Conservation (phyloP, 768 basidiomycete species). For the Russula foetens region DNA sequence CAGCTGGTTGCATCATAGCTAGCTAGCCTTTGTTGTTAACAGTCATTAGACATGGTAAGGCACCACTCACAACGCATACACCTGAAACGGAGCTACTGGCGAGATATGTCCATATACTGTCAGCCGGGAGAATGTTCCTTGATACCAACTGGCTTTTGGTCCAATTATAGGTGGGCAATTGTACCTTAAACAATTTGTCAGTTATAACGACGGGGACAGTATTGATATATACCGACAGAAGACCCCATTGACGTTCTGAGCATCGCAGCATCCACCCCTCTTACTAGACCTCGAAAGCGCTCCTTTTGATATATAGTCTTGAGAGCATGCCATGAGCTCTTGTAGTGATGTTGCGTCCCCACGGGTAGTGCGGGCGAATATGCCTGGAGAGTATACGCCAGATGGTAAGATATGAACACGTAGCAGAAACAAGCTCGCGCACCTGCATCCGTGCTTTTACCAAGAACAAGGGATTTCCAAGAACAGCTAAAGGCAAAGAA, state of each 20-base stretch:
- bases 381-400: constrained; percentile 40
- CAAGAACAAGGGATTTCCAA: constrained; percentile 89
- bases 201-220: background rate
- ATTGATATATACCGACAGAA: constrained; percentile 39
- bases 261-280: constrained; percentile 91
- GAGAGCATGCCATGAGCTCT: constrained; percentile 74
- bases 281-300: constrained; percentile 67
- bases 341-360: constrained; percentile 91
- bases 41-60: background rate
- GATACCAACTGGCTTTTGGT: constrained; percentile 75
- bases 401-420: background rate
- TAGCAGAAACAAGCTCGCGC: constrained; percentile 4
- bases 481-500: constrained; percentile 39
- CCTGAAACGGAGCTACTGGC: constrained; percentile 86
- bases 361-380: constrained; percentile 93
- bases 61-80: constrained; percentile 70
- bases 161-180: constrained; percentile 93
- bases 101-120: constrained; percentile 83
- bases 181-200: constrained; percentile 48
- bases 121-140: constrained; percentile 57
- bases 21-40: constrained; percentile 40
- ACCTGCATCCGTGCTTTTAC: constrained; percentile 98
- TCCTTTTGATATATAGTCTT: constrained; percentile 72
- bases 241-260: constrained; percentile 93
- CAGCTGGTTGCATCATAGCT: constrained; percentile 90